Evolutionary conservation across 2,329 filamentous ascomycete species (phyloP).

Genomic region (Fusarium sp.): DNA sequence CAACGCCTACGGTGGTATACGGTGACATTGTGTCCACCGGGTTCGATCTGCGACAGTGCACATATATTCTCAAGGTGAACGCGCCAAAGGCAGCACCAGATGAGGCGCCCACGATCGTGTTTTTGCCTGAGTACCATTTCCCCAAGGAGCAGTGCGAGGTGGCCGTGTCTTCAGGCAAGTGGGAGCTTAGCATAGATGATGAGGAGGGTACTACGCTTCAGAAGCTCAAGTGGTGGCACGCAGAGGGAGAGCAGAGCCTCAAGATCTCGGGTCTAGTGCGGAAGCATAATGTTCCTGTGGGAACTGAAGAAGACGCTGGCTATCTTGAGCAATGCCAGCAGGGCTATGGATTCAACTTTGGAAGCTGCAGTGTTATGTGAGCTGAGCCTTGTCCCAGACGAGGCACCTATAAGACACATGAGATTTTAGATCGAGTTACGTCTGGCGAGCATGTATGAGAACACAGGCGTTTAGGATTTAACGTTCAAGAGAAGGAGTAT

Average conservation of each 20-base stretch:
- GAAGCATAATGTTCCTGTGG: conserved; percentile 68
- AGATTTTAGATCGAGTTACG: conserved; percentile 6
- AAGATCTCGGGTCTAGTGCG: conserved; percentile 80
- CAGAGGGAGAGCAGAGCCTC: conserved; percentile 83
- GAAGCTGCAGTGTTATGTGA: conserved; percentile 68
- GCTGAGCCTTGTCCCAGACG: not conserved
- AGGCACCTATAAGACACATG: conserved; percentile 3
- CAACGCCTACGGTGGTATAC: conserved; percentile 80
- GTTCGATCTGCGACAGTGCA: conserved; percentile 85
- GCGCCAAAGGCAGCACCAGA: conserved; percentile 71
- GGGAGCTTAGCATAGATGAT: conserved; percentile 84
- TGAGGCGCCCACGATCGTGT: conserved; percentile 82
- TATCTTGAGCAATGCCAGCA: conserved; percentile 79
- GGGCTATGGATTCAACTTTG: conserved; percentile 60
- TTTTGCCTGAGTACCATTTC: conserved; percentile 93
- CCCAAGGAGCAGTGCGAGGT: conserved; percentile 79
- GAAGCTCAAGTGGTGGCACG: conserved; percentile 92
- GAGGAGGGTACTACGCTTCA: conserved; percentile 78
- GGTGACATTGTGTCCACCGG: conserved; percentile 79
- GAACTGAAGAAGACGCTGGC: conserved; percentile 77
- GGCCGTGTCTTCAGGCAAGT: conserved; percentile 86
- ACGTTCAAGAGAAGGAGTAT: conserved; percentile 7
- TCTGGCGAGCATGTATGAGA: conserved; percentile 1
- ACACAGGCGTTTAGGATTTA: conserved; percentile 22
- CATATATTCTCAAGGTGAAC: conserved; percentile 79